Evolutionary conservation across 176 grass and related monocot genomes (phyloP), one percentile per base, ranked within the genome.

Genomic region (Stipa capillata): DNA sequence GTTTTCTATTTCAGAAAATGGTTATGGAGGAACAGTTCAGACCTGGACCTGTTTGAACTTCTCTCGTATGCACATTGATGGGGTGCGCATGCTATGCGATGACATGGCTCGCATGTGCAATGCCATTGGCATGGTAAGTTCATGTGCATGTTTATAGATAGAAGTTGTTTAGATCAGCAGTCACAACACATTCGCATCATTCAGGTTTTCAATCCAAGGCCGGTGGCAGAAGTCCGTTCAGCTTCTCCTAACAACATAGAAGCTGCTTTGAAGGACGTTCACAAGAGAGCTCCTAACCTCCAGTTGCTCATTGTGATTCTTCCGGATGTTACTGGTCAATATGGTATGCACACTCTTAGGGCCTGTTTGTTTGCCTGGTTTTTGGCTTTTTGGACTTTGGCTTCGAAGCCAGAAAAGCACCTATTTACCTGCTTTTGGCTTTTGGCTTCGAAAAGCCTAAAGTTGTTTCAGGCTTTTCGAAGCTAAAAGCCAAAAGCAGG

Each of bases 41-140:
- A 74, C 16, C 2, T 97, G 93, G 93, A 82, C 88, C 53, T 97
- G 93, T 66, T 69, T 97, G 53, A 93, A 56, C 29, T 90, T 92
- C 63, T 81, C 90, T 8, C 49, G 74, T 3, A 7, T 81, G 64
- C 23, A 3, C 1, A 21, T 10, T 32, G 58, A 75, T 57, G 51
- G 25, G 8, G 85, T 86, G 49, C 0, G 34, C 14, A 13, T 9
- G 59, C 74, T 97, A 67, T 97, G 87, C 37, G 15, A 6, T 61
- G 82, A 76, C 28, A 70, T 97, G 36, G 65, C 68, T 65, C 27
- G 12, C 34, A 89, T 86, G 86, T 94, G 92, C 85, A 91, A 94
- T 63, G 63, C 62, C 32, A 91, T 91, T 33, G 92, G 92, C 41
- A 94, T 94, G 89, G 92, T 94, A 88, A 77, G 41, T 59, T 50